Base-by-base conservation (phyloP, 179 eudicot species). In the Monotropa hypopitys region DNA sequence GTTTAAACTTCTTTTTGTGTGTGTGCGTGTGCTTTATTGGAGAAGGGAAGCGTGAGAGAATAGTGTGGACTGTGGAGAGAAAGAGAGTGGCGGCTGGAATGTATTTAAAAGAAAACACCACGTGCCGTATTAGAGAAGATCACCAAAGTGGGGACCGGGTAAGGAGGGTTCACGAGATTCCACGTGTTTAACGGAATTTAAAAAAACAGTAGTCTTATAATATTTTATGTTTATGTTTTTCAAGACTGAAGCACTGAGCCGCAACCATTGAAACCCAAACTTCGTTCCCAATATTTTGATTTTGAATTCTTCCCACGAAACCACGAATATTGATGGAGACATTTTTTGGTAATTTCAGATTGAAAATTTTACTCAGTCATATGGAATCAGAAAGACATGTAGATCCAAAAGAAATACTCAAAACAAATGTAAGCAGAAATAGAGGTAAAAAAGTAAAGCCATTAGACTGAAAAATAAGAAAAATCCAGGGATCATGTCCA, bases 1-100 rank as follows among this genome's bases (percentile, higher is more conserved):
- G n/a, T n/a, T n/a, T 49, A 16, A 12, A 2, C 53, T 3, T 16
- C 1, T 49, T 15, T 15, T 3, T 16, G n/a, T n/a, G n/a, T n/a
- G n/a, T n/a, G n/a, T n/a, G n/a, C n/a, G n/a, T 32, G 1, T 5
- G n/a, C 21, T 32, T 65, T 33, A 30, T 67, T 53, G 59, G 15
- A 26, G 43, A 76, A 63, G 1, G 21, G 3, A 76, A 65, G 65
- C 78, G 72, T 77, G 80, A 70, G 57, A 46, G 75, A 70, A 56
- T 42, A 40, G 77, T 33, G 33, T 12, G 15, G 4, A 32, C 3
- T 28, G 5, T 47, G 47, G 13, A 51, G 46, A 67, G 72, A 11
- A 8, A 43, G 81, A 76, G 81, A 78, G 81, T 68, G 81, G 84
- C 84, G 82, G 84, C 82, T 79, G 81, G 74, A 75, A 84, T 81